phyloP scores from a whole-genome alignment of 1,139 yeast genomes.

The Magnusiomyces suaveolens region DNA sequence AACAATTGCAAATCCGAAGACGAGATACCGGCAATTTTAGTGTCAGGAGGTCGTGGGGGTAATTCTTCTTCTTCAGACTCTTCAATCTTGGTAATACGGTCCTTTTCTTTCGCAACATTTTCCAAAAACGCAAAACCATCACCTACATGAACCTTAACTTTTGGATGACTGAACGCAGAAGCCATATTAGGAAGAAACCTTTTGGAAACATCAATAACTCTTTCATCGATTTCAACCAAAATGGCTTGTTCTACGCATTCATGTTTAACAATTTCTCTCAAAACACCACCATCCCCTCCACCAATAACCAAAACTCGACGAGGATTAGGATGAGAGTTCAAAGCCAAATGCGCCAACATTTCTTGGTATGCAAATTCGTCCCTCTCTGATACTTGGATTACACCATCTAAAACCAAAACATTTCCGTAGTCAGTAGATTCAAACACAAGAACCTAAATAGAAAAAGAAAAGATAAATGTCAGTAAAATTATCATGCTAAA shows the following conservation, averaged over 20 bases:
- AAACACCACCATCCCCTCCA: constrained; percentile 92
- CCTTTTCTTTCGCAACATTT: constrained; percentile 30
- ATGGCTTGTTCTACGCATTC: constrained; percentile 54
- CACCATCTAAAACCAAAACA: constrained; percentile 77
- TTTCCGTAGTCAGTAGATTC: constrained; percentile 70
- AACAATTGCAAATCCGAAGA: constrained; percentile 30
- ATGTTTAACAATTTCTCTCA: constrained; percentile 79
- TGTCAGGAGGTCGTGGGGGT: neutral
- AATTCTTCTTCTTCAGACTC: neutral
- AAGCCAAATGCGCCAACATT: constrained; percentile 71
- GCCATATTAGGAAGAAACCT: constrained; percentile 79
- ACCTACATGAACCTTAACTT: constrained; percentile 62
- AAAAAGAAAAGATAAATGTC: neutral
- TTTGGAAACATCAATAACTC: constrained; percentile 67
- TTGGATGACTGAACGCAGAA: constrained; percentile 56
- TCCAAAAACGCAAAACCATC: constrained; percentile 83
- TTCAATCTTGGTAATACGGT: constrained; percentile 26
- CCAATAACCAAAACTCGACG: constrained; percentile 75
- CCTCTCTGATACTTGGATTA: constrained; percentile 78
- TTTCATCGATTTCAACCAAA: constrained; percentile 84
- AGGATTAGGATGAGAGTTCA: constrained; percentile 67
- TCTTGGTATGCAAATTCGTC: constrained; percentile 88
- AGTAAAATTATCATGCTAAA: too few species aligned
- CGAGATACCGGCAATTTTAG: too few species aligned
- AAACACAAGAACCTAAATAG: constrained; percentile 47